Evolutionary conservation across 1,139 yeast genomes (phyloP), one percentile per base, ranked within the genome.

Genomic region (Yarrowia galli): DNA sequence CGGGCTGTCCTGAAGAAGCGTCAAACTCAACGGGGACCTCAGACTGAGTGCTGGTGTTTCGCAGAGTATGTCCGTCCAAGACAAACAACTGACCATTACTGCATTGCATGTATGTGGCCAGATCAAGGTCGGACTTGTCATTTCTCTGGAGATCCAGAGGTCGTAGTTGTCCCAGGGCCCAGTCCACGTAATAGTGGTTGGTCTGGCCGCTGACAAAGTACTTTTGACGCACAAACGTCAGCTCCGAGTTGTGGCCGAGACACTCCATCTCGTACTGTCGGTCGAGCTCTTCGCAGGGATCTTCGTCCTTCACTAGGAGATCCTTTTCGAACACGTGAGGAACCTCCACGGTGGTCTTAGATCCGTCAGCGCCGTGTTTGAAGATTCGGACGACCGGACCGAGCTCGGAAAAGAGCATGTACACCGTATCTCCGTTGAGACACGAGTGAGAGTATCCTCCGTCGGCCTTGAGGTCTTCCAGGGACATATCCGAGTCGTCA

Each of bases 231-330:
- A 54, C 46, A 54, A 54, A 54, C n/a, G 61, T 54, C 38, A 54
- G 61, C 23, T 54, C 48, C 46, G 61, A 54, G 36, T 54, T 15
- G 36, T 54, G 46, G 36, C 61, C 48, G 36, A 54, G 48, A 54
- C 61, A 54, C 48, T 38, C 61, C 61, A 54, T 38, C 13, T 54
- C 61, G 61, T 54, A 54, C 48, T 54, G 61, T 6, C 61, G 36
- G 46, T 54, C 61, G 6, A 54, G 61, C 18, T 54, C 61, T 10
- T 54, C 61, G 25, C 46, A 40, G 48, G 46, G 46, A n/a, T 54
- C 61, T 13, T 54, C 61, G 46, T 54, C 61, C 23, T 54, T 54
- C 23, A 25, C 61, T 38, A 54, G 61, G 25, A 40, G 23, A 25
- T 54, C 61, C 46, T 54, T 40, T 15, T 54, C 61, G 2, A 54